These are phyloP conservation scores for Fusarium paranaense DNA, from an alignment of 2,329 filamentous ascomycete species.

Conservation along the genomic window DNA sequence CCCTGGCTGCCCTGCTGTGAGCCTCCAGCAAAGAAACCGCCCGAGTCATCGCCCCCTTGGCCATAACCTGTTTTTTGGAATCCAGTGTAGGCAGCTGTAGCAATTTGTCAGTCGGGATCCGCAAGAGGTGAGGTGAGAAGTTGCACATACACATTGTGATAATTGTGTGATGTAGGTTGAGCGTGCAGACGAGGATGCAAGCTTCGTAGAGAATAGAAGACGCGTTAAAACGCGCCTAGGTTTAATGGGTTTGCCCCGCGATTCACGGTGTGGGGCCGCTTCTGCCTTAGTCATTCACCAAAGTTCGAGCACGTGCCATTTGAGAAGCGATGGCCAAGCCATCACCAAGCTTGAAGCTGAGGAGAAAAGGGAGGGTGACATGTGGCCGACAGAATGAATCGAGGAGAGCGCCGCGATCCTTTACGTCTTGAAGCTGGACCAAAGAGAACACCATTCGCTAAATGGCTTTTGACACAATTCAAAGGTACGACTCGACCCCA, in stretches of 20 bases:
- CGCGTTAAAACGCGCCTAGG: slow-evolving; percentile 49
- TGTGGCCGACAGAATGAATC: not conserved
- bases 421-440: not conserved
- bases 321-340: not conserved
- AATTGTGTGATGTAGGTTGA: slow-evolving; percentile 31
- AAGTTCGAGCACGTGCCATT: slow-evolving; percentile 10
- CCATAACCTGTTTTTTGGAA: slow-evolving; percentile 62
- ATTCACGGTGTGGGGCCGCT: slow-evolving; percentile 20
- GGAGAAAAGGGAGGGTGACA: not conserved
- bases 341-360: not conserved
- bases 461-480: not conserved
- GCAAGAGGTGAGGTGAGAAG: not conserved
- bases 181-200: slow-evolving; percentile 20
- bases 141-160: slow-evolving; percentile 51
- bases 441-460: not conserved
- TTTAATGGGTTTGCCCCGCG: slow-evolving; percentile 49
- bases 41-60: slow-evolving; percentile 69
- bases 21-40: slow-evolving; percentile 70
- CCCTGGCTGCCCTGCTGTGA: slow-evolving; percentile 70
- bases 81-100: slow-evolving; percentile 62
- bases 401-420: not conserved
- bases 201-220: slow-evolving; percentile 40
- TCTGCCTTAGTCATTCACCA: slow-evolving; percentile 33
- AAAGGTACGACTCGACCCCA: not conserved
- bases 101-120: not conserved